phyloP scores from a whole-genome alignment of 306 rosid species.

The Arachis stenosperma region DNA sequence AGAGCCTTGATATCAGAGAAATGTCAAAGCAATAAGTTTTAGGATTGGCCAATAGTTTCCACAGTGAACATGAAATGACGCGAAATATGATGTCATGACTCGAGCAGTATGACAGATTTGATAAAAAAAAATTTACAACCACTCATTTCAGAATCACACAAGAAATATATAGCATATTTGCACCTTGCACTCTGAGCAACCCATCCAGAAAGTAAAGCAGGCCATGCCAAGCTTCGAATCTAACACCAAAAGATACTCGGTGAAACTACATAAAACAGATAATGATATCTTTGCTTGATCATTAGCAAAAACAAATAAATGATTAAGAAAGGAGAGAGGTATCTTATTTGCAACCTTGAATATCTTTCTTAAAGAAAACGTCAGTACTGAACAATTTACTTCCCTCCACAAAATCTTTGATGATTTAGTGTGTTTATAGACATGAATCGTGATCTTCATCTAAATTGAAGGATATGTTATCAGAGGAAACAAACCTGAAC shows the following conservation, averaged over 20 bases:
- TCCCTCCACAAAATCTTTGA: neutral
- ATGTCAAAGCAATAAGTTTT: slow-evolving; percentile 14
- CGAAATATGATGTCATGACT: slow-evolving; percentile 28
- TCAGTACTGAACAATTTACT: neutral
- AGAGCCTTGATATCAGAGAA: slow-evolving; percentile 20
- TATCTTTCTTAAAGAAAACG: neutral
- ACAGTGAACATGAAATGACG: neutral
- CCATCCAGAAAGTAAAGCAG: slow-evolving; percentile 73
- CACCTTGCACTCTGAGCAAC: slow-evolving; percentile 80
- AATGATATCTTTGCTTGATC: slow-evolving; percentile 24
- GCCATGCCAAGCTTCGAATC: slow-evolving; percentile 79
- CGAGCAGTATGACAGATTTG: slow-evolving; percentile 17
- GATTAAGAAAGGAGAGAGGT: neutral
- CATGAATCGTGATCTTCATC: neutral
- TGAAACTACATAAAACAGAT: neutral
- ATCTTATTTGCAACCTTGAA: neutral
- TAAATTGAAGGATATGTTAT: neutral
- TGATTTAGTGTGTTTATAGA: neutral
- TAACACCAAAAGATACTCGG: slow-evolving; percentile 31
- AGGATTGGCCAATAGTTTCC: neutral
- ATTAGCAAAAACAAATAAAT: neutral
- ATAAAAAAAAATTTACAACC: slow-evolving; percentile 17
- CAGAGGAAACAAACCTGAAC: slow-evolving; percentile 58
- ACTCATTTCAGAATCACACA: slow-evolving; percentile 26
- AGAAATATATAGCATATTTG: slow-evolving; percentile 36